phyloP scores from a whole-genome alignment of 2,329 filamentous ascomycete genomes.

The Byssoonygena ceratinophila region DNA sequence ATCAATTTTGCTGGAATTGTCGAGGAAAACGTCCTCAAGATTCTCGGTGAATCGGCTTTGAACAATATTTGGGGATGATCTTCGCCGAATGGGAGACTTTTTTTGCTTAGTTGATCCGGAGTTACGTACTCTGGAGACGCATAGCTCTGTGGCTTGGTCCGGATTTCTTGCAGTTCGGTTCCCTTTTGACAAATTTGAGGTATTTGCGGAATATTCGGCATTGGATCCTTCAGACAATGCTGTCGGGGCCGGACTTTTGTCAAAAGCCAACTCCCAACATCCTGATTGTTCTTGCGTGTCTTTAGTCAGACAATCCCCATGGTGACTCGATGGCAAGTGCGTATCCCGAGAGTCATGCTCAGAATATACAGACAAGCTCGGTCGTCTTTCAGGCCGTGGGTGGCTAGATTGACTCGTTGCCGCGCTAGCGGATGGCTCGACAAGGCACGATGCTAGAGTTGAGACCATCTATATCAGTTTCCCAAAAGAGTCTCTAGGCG shows the following conservation, averaged over 20 bases:
- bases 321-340: neutral
- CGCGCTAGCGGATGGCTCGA: neutral
- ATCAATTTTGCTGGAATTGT: slow-evolving; percentile 21
- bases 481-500: neutral
- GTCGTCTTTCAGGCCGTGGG: neutral
- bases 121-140: neutral
- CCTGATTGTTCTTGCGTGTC: neutral
- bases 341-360: neutral
- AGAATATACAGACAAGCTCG: neutral
- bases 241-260: neutral
- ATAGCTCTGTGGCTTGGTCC: neutral
- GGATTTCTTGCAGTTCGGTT: neutral
- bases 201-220: neutral
- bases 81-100: neutral
- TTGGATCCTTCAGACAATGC: neutral
- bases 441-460: neutral
- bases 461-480: neutral
- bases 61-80: slow-evolving; percentile 3
- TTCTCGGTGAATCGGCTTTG: slow-evolving; percentile 29
- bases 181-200: neutral
- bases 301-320: neutral
- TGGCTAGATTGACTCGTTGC: neutral
- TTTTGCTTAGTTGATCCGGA: neutral
- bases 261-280: neutral
- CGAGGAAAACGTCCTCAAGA: slow-evolving; percentile 25